Evolutionary conservation across 2,329 filamentous ascomycete genomes (phyloP), one percentile per base, ranked within the genome.

Genomic region (Bipolaris bicolor): DNA sequence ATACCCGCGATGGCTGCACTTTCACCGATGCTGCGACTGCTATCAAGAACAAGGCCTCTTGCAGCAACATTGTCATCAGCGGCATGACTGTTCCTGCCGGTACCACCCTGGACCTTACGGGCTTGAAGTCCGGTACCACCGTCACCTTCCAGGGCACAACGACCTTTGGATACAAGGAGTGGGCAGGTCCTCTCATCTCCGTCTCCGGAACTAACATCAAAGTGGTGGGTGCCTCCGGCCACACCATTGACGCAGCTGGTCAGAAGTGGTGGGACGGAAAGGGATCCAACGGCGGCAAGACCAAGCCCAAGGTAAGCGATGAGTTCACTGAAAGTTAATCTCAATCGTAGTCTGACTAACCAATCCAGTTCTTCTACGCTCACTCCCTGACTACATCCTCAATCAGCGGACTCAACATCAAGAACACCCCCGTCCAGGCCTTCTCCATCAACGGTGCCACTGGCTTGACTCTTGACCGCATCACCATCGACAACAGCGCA

Each of bases 111-210:
- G 84, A 88, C 67, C 70, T 88, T 58, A 84, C 84, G 11, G 75
- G 77, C 18, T 78, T 87, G 37, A 79, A 78, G 1, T 68, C 74
- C 16, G 82, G 81, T 60, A 86, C 84, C 13, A 80, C 73, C 53
- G 81, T 89, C 60, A 84, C 83, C 64, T 90, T 90, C 74, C 74
- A 84, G 55, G 88, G 88, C 41, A 84, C 80, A 13, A 90, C 88
- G n/a, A 86, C 83, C 52, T 90, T 88, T 67, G 87, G 80, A 18
- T 89, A 88, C 76, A 78, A 84, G 61, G 83, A 88, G 66, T 90
- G 87, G 88, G 71, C 73, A 1, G 88, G 88, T 0, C 88, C 88
- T 43, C 79, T 90, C 13, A 81, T 90, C 65, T 81, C 82, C 26
- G 79, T 90, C 60, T 83, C 83, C 1, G 88, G 88, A 39, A 76